These are phyloP conservation scores for Amanita rimosa DNA, from an alignment of 768 basidiomycete species.

Conservation along the genomic window DNA sequence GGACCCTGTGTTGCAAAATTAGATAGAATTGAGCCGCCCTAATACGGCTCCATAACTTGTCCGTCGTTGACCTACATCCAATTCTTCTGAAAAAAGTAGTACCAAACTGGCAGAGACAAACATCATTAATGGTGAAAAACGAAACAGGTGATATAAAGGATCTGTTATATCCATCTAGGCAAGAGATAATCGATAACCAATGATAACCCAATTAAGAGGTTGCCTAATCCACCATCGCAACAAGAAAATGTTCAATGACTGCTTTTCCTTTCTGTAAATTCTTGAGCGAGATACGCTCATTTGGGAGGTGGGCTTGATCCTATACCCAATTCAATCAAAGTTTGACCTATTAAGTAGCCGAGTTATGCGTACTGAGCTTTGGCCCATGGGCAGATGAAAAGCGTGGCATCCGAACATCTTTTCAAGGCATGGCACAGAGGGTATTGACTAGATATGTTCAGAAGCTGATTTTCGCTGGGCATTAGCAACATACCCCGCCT, in stretches of 20 bases:
- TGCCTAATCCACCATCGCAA: slow-evolving; percentile 31
- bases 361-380: slow-evolving; percentile 50
- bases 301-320: slow-evolving; percentile 90
- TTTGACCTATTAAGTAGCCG: background rate
- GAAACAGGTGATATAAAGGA: no score
- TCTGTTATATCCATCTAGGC: no score
- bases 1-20: no score
- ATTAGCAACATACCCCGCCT: slow-evolving; percentile 60
- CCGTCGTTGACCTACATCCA: no score
- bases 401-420: slow-evolving; percentile 84
- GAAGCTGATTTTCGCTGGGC: background rate
- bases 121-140: no score
- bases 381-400: slow-evolving; percentile 90
- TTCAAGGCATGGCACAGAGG: slow-evolving; percentile 88
- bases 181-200: background rate
- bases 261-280: slow-evolving; percentile 74
- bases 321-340: slow-evolving; percentile 14
- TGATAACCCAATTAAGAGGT: background rate
- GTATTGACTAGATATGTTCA: slow-evolving; percentile 58
- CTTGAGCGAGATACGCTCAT: slow-evolving; percentile 80
- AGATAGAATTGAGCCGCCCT: no score
- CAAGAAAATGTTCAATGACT: slow-evolving; percentile 66
- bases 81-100: no score
- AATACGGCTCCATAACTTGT: no score
- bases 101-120: no score